Percentiles rank a stretch among this genome's conserved stretches.
phyloP scores from a whole-genome alignment of 2,329 filamentous ascomycete species.

The Diaporthe destruens region DNA sequence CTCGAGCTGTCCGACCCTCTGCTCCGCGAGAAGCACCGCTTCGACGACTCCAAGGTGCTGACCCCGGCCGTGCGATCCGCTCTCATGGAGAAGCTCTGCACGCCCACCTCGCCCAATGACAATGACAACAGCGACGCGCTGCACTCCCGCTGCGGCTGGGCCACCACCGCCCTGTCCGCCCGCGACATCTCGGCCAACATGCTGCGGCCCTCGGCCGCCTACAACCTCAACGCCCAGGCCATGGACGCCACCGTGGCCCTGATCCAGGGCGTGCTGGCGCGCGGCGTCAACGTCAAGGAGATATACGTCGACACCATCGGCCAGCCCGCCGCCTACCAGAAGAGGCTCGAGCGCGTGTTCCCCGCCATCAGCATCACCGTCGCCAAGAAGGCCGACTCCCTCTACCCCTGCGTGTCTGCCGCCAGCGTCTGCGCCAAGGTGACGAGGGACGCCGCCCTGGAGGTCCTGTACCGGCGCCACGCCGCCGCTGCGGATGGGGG shows the following conservation, averaged over 20 bases:
- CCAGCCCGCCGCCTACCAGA: constrained; percentile 84
- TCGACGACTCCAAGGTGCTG: constrained; percentile 95
- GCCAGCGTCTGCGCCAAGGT: constrained; percentile 97
- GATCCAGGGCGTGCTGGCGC: constrained; percentile 80
- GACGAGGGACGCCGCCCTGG: constrained; percentile 89
- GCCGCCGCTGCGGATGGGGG: constrained; percentile 47
- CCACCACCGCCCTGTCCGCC: constrained; percentile 83
- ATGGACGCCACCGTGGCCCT: constrained; percentile 91
- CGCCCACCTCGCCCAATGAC: constrained; percentile 45
- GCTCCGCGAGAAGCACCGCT: constrained; percentile 83
- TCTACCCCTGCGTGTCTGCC: constrained; percentile 93
- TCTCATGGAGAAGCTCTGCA: constrained; percentile 80
- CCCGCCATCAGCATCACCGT: constrained; percentile 81
- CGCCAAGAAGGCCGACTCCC: constrained; percentile 90
- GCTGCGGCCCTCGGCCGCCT: constrained; percentile 73
- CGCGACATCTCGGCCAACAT: constrained; percentile 85
- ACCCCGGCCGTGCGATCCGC: constrained; percentile 81
- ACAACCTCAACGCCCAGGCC: constrained; percentile 97
- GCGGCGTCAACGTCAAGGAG: constrained; percentile 85
- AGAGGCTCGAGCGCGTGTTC: constrained; percentile 85
- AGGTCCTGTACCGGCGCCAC: constrained; percentile 73
- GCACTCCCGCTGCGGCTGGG: constrained; percentile 79
- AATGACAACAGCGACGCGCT: constrained; percentile 64
- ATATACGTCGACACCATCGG: constrained; percentile 98
- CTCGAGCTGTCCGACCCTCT: constrained; percentile 77